Percentiles rank a stretch among this genome's conserved stretches.
phyloP scores from a whole-genome alignment of 2,329 filamentous ascomycete species.

The Oidium heveae region DNA sequence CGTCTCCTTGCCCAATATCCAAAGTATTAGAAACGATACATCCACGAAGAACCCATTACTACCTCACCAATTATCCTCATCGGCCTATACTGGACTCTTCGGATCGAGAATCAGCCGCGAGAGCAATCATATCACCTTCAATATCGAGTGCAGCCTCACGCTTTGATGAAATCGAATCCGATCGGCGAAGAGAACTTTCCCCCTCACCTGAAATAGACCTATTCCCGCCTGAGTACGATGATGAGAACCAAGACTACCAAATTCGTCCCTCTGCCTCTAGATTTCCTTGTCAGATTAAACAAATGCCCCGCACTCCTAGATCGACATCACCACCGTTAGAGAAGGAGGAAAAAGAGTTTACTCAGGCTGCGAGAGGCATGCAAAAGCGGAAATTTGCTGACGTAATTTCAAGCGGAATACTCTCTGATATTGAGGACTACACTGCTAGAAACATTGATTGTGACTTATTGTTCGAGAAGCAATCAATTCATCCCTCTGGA shows the following conservation, averaged over 20 bases:
- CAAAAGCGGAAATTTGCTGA: constrained; percentile 28
- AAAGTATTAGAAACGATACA: constrained; percentile 86
- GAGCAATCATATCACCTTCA: constrained; percentile 57
- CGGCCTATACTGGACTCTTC: constrained; percentile 52
- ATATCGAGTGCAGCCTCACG: constrained; percentile 43
- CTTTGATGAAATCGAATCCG: constrained; percentile 48
- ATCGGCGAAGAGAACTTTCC: constrained; percentile 44
- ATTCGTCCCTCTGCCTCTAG: constrained; percentile 35
- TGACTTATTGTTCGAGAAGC: constrained; percentile 15
- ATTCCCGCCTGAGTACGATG: constrained; percentile 64
- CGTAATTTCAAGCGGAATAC: constrained; percentile 28
- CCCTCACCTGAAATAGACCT: constrained; percentile 86
- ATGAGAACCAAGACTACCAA: constrained; percentile 24
- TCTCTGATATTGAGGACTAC: constrained; percentile 12
- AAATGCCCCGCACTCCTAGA: constrained; percentile 30
- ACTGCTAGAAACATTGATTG: constrained; percentile 9
- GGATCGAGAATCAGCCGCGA: constrained; percentile 22
- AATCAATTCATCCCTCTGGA: constrained; percentile 4
- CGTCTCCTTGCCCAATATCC: constrained; percentile 62
- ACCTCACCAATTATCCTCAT: constrained; percentile 66
- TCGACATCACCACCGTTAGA: constrained; percentile 75
- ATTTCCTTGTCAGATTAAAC: constrained; percentile 24
- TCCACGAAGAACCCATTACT: constrained; percentile 89
- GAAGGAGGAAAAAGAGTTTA: constrained; percentile 90
- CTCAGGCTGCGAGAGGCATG: constrained; percentile 73